Base-by-base conservation (phyloP, 1,284 basidiomycete species). In the Ustanciosporium gigantosporum region DNA sequence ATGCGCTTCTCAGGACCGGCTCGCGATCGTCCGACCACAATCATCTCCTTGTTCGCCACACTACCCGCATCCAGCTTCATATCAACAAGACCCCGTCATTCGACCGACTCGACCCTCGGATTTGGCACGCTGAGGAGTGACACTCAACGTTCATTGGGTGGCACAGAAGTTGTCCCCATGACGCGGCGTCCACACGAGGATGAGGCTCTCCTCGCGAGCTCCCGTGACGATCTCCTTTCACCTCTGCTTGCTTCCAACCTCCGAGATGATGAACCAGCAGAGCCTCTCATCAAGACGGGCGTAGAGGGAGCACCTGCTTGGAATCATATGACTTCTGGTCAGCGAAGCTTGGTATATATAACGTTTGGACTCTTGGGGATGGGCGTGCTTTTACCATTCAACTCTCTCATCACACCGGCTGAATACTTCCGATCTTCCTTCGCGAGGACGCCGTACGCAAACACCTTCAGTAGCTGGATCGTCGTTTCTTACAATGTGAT, bases 401-500 rank as follows among this genome's bases (percentile, higher is more conserved):
- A 74, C 51, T 64, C 70, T 14, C 47, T 74, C 40, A 73, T 74
- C 43, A 74, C 70, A 5, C 70, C 72, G 1, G 55, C 72, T 29
- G 72, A 74, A 41, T 74, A 73, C 56, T 74, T 67, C 25, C 58
- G 72, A 20, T 50, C 58, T 16, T 48, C 66, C 0, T 62, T 74
- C 22, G 51, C 61, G 5, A 32, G 25, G 0, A 68, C 68, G 1
- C 43, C 47, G 2, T 61, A 58, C 15, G 53, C 59, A 25, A 60
- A 58, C 25, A 68, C 48, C 3, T 70, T 74, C 48, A 66, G 58
- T 51, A 67, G 60, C 52, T 74, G 70, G 67, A 70, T 73, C 51
- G 42, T 59, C 13, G 55, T 66, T 14, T 59, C 51, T 11, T 73
- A 70, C 46, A 73, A 70, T 16, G 46, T 67, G 31, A 47, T 68